Conservation (phyloP, 139 green algal species). For the Tetradesmus lagerheimii region DNA sequence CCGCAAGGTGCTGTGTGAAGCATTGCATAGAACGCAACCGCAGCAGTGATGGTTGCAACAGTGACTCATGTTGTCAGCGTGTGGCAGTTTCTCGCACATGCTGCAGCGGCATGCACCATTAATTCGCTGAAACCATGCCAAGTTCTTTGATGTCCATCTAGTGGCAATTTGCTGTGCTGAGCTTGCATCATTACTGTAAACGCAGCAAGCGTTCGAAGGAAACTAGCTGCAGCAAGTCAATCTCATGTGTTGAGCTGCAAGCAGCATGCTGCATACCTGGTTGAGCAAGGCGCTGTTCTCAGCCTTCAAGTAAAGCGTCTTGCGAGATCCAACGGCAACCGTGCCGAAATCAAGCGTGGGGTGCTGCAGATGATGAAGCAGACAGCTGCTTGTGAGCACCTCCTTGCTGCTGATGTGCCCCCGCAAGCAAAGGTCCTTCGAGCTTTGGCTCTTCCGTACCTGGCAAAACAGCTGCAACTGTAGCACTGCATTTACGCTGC, state of each 20-base stretch:
- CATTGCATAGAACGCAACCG: neutral
- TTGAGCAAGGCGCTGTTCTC: conserved; percentile 17
- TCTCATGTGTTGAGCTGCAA: neutral
- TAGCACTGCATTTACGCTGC: neutral
- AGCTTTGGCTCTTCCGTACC: neutral
- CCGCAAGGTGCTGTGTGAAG: conserved; percentile 11
- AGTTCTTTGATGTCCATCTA: too few species aligned
- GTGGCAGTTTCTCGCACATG: neutral
- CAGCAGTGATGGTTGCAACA: neutral
- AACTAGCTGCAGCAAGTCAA: neutral
- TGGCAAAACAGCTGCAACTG: conserved; percentile 28
- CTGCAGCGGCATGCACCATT: too few species aligned
- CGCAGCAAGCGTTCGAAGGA: too few species aligned
- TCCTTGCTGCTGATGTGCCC: neutral
- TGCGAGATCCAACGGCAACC: neutral
- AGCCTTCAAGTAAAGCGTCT: conserved; percentile 26
- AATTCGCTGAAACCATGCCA: too few species aligned
- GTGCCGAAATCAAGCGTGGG: conserved; percentile 37
- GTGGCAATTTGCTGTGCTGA: too few species aligned
- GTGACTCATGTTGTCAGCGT: neutral
- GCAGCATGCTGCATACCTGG: conserved; percentile 4
- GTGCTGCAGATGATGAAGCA: conserved; percentile 20
- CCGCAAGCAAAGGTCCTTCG: neutral
- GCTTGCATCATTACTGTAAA: too few species aligned
- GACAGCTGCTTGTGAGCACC: neutral